Conservation (phyloP, 1,139 yeast species). For the Dujonia santamariae region DNA sequence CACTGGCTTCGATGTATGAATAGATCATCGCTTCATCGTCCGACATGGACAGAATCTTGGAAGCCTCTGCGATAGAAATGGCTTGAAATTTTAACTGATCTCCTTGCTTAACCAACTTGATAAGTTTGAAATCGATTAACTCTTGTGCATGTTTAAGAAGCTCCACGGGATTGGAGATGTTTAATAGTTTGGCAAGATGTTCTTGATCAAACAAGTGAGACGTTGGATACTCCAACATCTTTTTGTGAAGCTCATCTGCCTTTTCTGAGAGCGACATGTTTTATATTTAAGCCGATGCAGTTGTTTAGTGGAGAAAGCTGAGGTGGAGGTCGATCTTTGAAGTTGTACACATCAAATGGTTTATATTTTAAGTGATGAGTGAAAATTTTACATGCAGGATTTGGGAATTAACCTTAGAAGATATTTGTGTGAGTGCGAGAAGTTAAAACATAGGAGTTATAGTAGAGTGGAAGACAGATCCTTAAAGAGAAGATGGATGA, state of each 20-base stretch:
- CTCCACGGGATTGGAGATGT: constrained; percentile 34
- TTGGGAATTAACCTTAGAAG: too few relatives aligned
- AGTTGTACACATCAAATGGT: too few relatives aligned
- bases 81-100: constrained; percentile 73
- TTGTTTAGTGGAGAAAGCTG: background rate
- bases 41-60: constrained; percentile 67
- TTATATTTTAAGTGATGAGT: too few relatives aligned
- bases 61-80: constrained; percentile 63
- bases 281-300: background rate
- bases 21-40: constrained; percentile 92
- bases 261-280: constrained; percentile 39
- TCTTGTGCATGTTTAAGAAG: constrained; percentile 64
- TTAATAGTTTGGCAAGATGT: constrained; percentile 50
- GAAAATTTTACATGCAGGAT: too few relatives aligned
- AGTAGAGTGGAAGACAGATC: too few relatives aligned
- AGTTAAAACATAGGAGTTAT: too few relatives aligned
- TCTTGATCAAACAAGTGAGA: constrained; percentile 53
- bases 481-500: constrained; percentile 3
- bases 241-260: constrained; percentile 55
- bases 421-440: too few relatives aligned
- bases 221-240: constrained; percentile 52
- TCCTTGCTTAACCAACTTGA: constrained; percentile 66
- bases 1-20: constrained; percentile 86
- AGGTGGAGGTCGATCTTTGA: too few relatives aligned
- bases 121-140: constrained; percentile 58